Conservation (phyloP, 192 early-diverging fungal genomes). For the Mortierella hygrophila region DNA sequence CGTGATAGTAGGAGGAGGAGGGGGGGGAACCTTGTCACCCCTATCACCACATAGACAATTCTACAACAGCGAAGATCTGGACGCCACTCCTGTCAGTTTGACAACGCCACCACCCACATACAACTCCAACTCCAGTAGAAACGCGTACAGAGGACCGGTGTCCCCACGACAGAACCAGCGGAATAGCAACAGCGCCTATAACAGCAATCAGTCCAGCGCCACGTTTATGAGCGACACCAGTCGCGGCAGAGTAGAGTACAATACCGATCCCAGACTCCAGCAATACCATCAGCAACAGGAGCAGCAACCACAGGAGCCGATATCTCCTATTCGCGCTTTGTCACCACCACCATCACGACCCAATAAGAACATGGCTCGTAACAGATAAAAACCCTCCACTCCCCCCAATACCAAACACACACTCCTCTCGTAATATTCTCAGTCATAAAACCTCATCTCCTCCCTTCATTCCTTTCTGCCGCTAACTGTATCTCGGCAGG, state of each 20-base stretch:
- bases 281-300: not conserved
- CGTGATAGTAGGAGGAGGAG: too few relatives aligned
- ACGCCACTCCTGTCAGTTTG: conserved; percentile 12
- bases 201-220: not conserved
- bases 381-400: not conserved
- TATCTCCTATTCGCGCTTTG: not conserved
- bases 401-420: too few relatives aligned
- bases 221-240: not conserved
- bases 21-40: not conserved
- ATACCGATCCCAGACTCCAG: not conserved
- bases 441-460: too few relatives aligned
- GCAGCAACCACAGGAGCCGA: not conserved
- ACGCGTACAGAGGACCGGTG: not conserved
- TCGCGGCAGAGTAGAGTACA: not conserved
- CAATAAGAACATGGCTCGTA: conserved; percentile 1
- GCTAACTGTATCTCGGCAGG: too few relatives aligned
- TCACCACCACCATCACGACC: conserved; percentile 8
- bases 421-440: too few relatives aligned
- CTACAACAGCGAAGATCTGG: conserved; percentile 29
- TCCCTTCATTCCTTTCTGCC: too few relatives aligned
- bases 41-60: conserved; percentile 6
- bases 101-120: conserved; percentile 14
- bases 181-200: not conserved
- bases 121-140: not conserved
- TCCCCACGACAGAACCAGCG: not conserved